Evolutionary conservation across 768 basidiomycete species (phyloP), one percentile per base, ranked within the genome.

Genomic region (Mycena sanguinolenta): DNA sequence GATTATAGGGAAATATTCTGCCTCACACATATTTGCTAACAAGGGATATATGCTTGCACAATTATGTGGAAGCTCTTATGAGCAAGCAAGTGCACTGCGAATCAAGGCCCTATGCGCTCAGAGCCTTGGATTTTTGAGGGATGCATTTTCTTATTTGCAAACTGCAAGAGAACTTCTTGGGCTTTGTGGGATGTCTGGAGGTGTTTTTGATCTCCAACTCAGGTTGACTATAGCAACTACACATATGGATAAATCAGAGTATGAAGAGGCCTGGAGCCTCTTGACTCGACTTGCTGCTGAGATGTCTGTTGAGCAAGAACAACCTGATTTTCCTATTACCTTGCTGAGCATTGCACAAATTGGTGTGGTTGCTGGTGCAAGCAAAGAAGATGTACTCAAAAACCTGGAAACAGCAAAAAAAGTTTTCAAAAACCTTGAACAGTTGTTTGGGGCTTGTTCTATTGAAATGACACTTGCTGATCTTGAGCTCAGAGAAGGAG

Each of bases 311-410:
- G 44, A 30, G 10, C 42, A 65, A 14, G 46, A 50, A 7, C 14
- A 8, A 7, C 4, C 14, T 1, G 7, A 25, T 3, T 27, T 42
- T 65, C 55, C 32, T 7, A 19, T 13, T 1, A 23, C 16, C 2
- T 38, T 65, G 12, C 21, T 58, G 5, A 65, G 58, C n/a, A 9
- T 65, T 25, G 44, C 64, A 7, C 7, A 46, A 32, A 34, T 65
- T 34, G 55, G 58, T 58, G 38, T 65, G 10, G 12, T 23, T 7
- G 58, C 38, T 28, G 64, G 64, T 46, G 23, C 21, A 46, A 36
- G 1, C n/a, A 25, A 17, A 25, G 16, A 49, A n/a, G 23, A 10
- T 34, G 42, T 65, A 2, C 14, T 23, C 1, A n/a, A 23, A 3
- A 65, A 17, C 8, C 10, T 65, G 8, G 23, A 58, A 0, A 21